Percentiles rank a stretch among this genome's conserved stretches.
phyloP scores from a whole-genome alignment of 2,329 filamentous ascomycete species.

The Claviceps monticola region DNA sequence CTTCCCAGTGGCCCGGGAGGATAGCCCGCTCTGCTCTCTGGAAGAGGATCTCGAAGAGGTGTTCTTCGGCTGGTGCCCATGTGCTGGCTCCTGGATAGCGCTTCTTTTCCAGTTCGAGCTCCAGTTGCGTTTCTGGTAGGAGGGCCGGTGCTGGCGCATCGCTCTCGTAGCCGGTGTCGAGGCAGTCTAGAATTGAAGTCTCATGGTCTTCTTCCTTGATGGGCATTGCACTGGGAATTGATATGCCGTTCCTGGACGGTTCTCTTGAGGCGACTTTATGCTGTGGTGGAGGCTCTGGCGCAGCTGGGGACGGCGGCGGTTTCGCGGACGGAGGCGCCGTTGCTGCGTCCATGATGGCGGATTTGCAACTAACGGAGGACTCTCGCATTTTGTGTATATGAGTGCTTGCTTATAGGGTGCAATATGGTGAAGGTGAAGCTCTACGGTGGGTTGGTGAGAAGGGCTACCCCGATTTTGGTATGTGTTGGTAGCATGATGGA shows the following conservation, averaged over 20 bases:
- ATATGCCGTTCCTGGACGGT: neutral
- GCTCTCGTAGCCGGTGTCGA: conserved; percentile 7
- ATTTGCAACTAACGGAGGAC: too few species aligned
- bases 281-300: neutral
- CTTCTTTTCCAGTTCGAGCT: conserved; percentile 31
- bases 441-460: neutral
- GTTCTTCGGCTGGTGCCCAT: conserved; percentile 38
- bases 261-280: neutral
- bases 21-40: conserved; percentile 27
- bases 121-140: conserved; percentile 5
- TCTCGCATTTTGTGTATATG: neutral
- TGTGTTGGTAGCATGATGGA: neutral
- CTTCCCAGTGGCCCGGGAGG: conserved; percentile 25
- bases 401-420: neutral
- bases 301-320: neutral
- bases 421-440: neutral
- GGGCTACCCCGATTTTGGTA: neutral
- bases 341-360: neutral
- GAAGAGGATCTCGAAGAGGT: conserved; percentile 28
- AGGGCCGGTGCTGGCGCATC: neutral
- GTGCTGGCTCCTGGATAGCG: conserved; percentile 28
- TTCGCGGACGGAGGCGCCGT: neutral
- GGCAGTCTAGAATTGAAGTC: neutral
- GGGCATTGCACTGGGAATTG: neutral
- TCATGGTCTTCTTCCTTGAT: conserved; percentile 4